Evolutionary conservation across 768 basidiomycete genomes (phyloP), one percentile per base, ranked within the genome.

Genomic region (Amanita brunnescens): DNA sequence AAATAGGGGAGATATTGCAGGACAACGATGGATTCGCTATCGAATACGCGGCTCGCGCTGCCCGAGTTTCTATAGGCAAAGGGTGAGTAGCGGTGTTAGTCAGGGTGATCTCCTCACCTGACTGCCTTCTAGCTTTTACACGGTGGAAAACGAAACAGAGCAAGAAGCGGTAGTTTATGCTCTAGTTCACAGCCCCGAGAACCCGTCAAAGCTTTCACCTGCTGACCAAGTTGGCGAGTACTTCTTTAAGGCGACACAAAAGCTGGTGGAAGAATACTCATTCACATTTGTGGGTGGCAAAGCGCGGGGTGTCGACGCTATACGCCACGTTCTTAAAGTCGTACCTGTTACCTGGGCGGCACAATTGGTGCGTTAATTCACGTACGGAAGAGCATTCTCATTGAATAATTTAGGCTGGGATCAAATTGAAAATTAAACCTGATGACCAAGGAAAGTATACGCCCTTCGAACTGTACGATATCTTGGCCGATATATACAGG

Each of bases 281-380:
- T 86, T 70, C 62, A 59, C 71, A 2, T 61, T 81, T n/a, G 75
- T 83, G 12, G 80, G 78, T n/a, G 67, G 73, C 20, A 74, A 77
- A 33, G 69, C 69, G 5, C 68, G 61, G 23, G 74, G 71, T 35
- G 74, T 89, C 14, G 85, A 92, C 59, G 66, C 91, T 43, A 81
- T 85, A 10, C 73, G 74, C 13, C 78, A 86, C 56, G 85, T 91
- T 6, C 59, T 90, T 53, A 83, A 77, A 60, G 59, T 70, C 32
- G 73, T 85, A 1, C 82, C 90, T 9, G 65, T 88, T 21, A 66
- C 77, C 54, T 92, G 88, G 86, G 79, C 74, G 23, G 81, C 86
- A 3, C 81, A 88, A 41, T 67, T 91, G 30, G 90, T 90, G 54
- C 42, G 82, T 70, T 21, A 4, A 14, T 14, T 21, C 14, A 0